A percentile compares a stretch with the other conserved stretches of the same genome.
Evolutionary conservation across 352 stramenopile species (phyloP).

Genomic region (Pythium monospermum): DNA sequence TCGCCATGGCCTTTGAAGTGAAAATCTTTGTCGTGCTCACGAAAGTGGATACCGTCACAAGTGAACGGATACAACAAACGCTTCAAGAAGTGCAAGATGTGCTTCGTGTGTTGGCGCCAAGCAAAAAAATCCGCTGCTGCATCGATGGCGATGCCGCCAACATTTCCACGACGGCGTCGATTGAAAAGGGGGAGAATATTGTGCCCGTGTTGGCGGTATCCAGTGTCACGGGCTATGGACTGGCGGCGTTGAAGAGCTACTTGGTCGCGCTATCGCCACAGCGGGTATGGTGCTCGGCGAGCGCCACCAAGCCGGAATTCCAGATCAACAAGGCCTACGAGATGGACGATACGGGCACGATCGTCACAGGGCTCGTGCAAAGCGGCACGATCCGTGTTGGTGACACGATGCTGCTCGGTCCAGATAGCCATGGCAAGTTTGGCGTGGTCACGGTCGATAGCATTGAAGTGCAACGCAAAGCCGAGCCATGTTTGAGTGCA

Average conservation of each 20-base stretch:
- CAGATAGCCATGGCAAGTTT: slow-evolving; percentile 51
- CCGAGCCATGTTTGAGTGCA: slow-evolving; percentile 44
- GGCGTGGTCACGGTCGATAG: slow-evolving; percentile 61
- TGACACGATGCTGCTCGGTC: slow-evolving; percentile 64
- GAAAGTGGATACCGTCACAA: slow-evolving; percentile 50
- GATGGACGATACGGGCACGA: slow-evolving; percentile 58
- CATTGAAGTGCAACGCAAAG: slow-evolving; percentile 77
- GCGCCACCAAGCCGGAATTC: slow-evolving; percentile 55
- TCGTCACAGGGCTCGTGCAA: slow-evolving; percentile 69
- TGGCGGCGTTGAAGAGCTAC: slow-evolving; percentile 56
- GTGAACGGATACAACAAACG: slow-evolving; percentile 42
- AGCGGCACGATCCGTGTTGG: slow-evolving; percentile 58
- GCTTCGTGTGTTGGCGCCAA: slow-evolving; percentile 23
- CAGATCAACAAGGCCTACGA: slow-evolving; percentile 79
- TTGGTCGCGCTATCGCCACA: slow-evolving; percentile 53
- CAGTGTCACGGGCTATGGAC: slow-evolving; percentile 45
- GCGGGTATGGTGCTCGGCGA: slow-evolving; percentile 43
- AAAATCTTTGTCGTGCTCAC: slow-evolving; percentile 80
- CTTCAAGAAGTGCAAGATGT: slow-evolving; percentile 42
- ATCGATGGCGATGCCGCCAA: background rate
- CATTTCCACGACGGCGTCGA: background rate
- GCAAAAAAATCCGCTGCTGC: slow-evolving; percentile 15
- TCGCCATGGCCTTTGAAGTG: slow-evolving; percentile 63
- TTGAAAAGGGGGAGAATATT: slow-evolving; percentile 10
- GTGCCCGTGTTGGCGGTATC: slow-evolving; percentile 68